phyloP scores from a whole-genome alignment of 23 red algal genomes.

The Gracilaria vermiculophylla region DNA sequence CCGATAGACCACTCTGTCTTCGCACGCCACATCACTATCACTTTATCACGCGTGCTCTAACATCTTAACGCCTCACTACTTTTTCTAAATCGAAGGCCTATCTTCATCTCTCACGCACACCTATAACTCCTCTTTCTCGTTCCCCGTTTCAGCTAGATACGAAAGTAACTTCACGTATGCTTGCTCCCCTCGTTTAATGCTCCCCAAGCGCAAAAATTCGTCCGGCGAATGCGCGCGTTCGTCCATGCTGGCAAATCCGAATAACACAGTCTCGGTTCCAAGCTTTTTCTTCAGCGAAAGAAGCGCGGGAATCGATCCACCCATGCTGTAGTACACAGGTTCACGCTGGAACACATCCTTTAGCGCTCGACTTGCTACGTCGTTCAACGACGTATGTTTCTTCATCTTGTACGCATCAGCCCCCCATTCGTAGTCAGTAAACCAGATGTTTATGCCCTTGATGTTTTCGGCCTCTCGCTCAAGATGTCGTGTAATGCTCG shows the following conservation, averaged over 20 bases:
- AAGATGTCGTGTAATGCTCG: constrained; percentile 31
- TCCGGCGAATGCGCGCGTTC: constrained; percentile 80
- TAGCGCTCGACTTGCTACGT: constrained; percentile 31
- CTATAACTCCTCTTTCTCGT: constrained; percentile 20
- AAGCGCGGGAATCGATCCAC: constrained; percentile 72
- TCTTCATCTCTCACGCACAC: background rate
- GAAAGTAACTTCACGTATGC: constrained; percentile 68
- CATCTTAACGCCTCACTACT: constrained; percentile 13
- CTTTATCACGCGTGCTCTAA: background rate
- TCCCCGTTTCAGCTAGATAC: constrained; percentile 24
- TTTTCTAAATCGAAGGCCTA: background rate
- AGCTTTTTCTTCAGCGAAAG: constrained; percentile 39
- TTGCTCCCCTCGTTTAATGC: constrained; percentile 43
- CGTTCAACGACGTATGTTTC: constrained; percentile 32
- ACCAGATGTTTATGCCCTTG: constrained; percentile 26
- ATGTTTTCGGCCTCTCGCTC: constrained; percentile 26
- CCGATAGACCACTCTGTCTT: background rate
- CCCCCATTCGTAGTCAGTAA: constrained; percentile 23
- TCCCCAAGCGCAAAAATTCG: constrained; percentile 64
- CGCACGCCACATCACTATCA: background rate
- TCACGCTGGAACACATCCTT: constrained; percentile 49
- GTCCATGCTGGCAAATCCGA: constrained; percentile 72
- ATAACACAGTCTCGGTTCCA: constrained; percentile 52
- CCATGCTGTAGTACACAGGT: constrained; percentile 57
- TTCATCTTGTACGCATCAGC: constrained; percentile 41